Base-by-base conservation (phyloP, 352 stramenopile genomes). In the Pythium biforme region DNA sequence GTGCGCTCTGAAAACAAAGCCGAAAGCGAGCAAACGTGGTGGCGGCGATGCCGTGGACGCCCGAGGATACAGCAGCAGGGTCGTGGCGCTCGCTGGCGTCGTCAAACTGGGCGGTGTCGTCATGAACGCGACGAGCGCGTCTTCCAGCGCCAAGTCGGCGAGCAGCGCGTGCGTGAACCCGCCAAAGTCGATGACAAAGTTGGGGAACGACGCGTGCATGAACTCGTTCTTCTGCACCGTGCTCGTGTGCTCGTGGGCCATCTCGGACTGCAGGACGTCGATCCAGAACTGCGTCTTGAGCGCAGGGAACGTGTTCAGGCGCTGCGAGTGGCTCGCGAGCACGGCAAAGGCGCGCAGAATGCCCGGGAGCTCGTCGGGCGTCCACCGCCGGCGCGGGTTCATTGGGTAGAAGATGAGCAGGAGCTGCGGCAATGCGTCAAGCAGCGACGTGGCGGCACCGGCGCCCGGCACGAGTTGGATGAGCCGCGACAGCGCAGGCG, bases 241-340 rank as follows among this genome's bases (percentile, higher is more conserved):
- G 10, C 11, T 3, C 10, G 47, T 52, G 4, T 6, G 8, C 3
- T 22, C n/a, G 34, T 25, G 26, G n/a, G 37, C 57, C 23, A 64
- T 51, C 8, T 25, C 25, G 3, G 57, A 51, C 25, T 15, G 7
- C 22, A 59, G 25, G 19, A 59, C 53, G 19, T 59, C 37, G n/a
- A 37, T 12, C 57, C 57, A 64, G n/a, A 64, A 64, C 29, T 55
- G 29, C n/a, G 34, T 63, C 46, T 63, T 55, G 46, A 63, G 12
- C 26, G 19, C 5, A 39, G 56, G 56, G 49, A 49, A 63, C 19
- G 43, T 23, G 29, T 56, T 15, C 11, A 63, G 46, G 4, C 37
- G 19, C 5, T 23, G 34, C 23, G 56, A 49, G 34, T 55, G 29
- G 25, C 14, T 14, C 17, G 15, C 46, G 7, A 63, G 33, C 23